phyloP scores from a whole-genome alignment of 305 asterid species.

The Fraxinus nigra region DNA sequence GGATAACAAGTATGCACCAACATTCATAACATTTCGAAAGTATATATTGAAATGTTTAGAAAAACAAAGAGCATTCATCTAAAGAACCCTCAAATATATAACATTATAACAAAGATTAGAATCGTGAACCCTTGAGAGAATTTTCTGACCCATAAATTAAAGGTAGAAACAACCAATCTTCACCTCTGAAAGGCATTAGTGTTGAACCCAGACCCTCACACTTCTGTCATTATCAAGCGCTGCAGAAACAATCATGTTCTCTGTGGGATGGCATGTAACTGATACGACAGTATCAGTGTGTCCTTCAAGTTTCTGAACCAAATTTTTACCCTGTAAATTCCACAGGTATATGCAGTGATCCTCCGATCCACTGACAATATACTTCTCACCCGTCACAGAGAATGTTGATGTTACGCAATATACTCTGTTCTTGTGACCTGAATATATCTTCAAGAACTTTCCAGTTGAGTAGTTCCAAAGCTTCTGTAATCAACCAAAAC shows the following conservation, averaged over 20 bases:
- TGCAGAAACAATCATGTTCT: slow-evolving; percentile 77
- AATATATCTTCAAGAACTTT: slow-evolving; percentile 59
- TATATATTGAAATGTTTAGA: not conserved
- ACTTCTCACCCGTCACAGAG: slow-evolving; percentile 71
- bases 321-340: slow-evolving; percentile 69
- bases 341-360: slow-evolving; percentile 79
- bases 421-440: slow-evolving; percentile 62
- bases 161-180: slow-evolving; percentile 20
- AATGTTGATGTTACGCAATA: slow-evolving; percentile 74
- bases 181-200: slow-evolving; percentile 22
- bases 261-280: slow-evolving; percentile 64
- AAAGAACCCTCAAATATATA: not conserved
- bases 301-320: slow-evolving; percentile 86
- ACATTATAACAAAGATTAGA: not conserved
- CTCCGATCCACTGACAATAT: slow-evolving; percentile 85
- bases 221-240: slow-evolving; percentile 78
- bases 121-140: not conserved
- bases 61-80: not conserved
- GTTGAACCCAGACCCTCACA: slow-evolving; percentile 78
- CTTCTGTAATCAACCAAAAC: slow-evolving; percentile 47
- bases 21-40: not conserved
- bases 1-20: not conserved
- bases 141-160: not conserved
- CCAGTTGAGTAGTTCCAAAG: slow-evolving; percentile 76
- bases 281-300: slow-evolving; percentile 75